Evolutionary conservation across 1,139 yeast genomes (phyloP), one percentile per base, ranked within the genome.

Genomic region (Suhomyces panamericanus): DNA sequence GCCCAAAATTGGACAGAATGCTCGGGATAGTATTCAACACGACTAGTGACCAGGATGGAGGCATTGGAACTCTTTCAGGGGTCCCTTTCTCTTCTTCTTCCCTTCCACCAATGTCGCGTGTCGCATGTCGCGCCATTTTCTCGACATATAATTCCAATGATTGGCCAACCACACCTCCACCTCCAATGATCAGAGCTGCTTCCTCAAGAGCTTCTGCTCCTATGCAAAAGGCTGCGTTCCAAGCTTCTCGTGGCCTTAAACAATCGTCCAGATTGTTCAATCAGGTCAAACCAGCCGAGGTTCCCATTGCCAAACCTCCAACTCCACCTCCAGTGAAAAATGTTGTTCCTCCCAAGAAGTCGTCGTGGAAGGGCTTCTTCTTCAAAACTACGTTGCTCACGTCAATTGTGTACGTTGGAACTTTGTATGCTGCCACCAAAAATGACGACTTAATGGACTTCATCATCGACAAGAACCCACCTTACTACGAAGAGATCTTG

Each of bases 401-500:
- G 2, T 54, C 68, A 6, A 58, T 63, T 14, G 62, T 58, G 7
- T 74, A 74, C 48, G 77, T 76, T 4, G 70, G 71, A 10, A 64
- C 74, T 9, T 60, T 74, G 49, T 74, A 56, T 49, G 69, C 55
- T 31, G 78, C 79, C 47, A 73, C 78, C 46, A 74, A 73, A 55
- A 73, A 68, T 53, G 77, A 73, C 43, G 61, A 61, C 39, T 77
- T 73, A 14, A 63, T 73, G 72, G 78, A 74, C 55, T 73, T 71
- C 51, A 76, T 74, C 35, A 66, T 72, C 45, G 78, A 74, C 51
- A 55, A 72, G 41, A 71, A 73, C 48, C 67, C 72, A 46, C 78
- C 78, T n/a, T 71, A 66, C 57, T 63, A 70, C 47, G 78, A 74
- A 49, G 74, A 70, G 51, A 55, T 73, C 40, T 58, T 73, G 51